Conservation (phyloP, 306 rosid species). For the Prunus fruticosa region DNA sequence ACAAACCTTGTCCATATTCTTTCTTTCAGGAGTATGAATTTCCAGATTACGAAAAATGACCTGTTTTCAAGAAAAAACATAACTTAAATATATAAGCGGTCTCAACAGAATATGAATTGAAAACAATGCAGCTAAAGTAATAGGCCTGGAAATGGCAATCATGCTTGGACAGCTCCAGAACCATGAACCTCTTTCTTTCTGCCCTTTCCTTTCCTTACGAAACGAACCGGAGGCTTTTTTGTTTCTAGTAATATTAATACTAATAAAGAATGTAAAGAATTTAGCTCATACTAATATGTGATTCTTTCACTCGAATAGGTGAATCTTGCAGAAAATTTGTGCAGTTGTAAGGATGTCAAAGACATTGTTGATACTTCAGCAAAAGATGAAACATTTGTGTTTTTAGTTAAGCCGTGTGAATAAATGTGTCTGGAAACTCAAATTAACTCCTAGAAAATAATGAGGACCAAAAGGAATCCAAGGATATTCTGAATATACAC, state of each 20-base stretch:
- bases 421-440: not conserved
- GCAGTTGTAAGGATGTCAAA: too few relatives aligned
- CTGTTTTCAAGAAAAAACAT: not conserved
- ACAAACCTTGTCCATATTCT: slow-evolving; percentile 55
- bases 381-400: not conserved
- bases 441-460: not conserved
- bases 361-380: too few relatives aligned
- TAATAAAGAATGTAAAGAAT: not conserved
- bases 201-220: not conserved
- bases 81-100: not conserved
- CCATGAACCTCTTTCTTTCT: not conserved
- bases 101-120: not conserved
- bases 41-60: slow-evolving; percentile 7
- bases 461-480: not conserved
- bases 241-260: not conserved
- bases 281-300: not conserved
- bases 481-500: not conserved
- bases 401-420: not conserved
- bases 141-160: not conserved
- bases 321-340: too few relatives aligned
- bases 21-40: not conserved
- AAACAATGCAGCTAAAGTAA: not conserved
- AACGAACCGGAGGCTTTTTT: not conserved
- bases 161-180: not conserved
- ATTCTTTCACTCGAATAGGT: too few relatives aligned